These are phyloP conservation scores for Dothistroma pini DNA, from an alignment of 2,329 filamentous ascomycete species.

Conservation along the genomic window DNA sequence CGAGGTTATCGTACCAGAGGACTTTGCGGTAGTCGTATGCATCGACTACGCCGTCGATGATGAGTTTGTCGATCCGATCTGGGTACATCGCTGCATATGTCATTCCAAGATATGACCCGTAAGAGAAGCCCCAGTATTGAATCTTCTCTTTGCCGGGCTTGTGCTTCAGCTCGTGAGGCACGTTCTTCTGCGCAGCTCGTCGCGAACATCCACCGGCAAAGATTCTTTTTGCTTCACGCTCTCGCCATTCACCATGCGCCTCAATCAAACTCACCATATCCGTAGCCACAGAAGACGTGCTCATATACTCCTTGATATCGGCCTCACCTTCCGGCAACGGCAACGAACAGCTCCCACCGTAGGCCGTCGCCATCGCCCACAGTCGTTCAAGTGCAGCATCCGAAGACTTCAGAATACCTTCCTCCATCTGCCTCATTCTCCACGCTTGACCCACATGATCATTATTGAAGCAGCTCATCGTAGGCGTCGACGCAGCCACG, in stretches of 20 bases:
- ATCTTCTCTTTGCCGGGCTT: constrained; percentile 35
- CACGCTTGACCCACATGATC: constrained; percentile 34
- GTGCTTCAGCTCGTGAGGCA: constrained; percentile 14
- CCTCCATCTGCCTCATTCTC: constrained; percentile 35
- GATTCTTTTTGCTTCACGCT: constrained; percentile 26
- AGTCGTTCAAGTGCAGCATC: constrained; percentile 42
- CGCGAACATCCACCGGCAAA: background rate
- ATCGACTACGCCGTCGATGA: constrained; percentile 48
- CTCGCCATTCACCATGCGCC: constrained; percentile 34
- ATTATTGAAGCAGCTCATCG: constrained; percentile 36
- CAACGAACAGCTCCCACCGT: constrained; percentile 29
- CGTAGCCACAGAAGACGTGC: constrained; percentile 46
- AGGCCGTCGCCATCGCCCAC: constrained; percentile 42
- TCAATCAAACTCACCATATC: constrained; percentile 52
- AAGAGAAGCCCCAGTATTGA: constrained; percentile 41
- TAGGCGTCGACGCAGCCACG: constrained; percentile 37
- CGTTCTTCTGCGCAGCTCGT: background rate
- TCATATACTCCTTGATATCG: constrained; percentile 44
- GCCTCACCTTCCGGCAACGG: constrained; percentile 24
- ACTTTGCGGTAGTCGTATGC: constrained; percentile 36
- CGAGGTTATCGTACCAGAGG: constrained; percentile 40
- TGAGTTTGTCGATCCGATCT: constrained; percentile 35
- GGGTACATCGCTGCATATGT: constrained; percentile 44
- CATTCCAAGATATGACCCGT: constrained; percentile 45
- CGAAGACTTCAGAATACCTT: constrained; percentile 36